These are phyloP conservation scores for Eimeria nieschulzi DNA, from an alignment of 169 alveolate species.

Conservation along the genomic window DNA sequence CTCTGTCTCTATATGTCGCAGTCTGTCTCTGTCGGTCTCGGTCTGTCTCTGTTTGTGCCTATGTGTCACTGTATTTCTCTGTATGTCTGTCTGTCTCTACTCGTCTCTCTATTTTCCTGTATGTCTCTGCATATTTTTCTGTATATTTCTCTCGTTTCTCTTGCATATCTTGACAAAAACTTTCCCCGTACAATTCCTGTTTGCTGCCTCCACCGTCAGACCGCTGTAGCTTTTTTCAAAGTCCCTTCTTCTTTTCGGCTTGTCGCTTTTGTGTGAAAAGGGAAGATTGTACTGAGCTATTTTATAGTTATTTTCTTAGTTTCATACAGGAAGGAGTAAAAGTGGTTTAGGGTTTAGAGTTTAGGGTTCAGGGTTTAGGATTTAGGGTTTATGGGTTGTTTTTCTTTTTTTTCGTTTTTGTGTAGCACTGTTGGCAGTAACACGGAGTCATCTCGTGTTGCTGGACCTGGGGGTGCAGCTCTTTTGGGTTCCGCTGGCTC, in stretches of 20 bases:
- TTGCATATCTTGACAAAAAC: too few species aligned
- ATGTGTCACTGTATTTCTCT: background rate
- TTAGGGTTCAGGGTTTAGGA: background rate
- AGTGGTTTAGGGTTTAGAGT: background rate
- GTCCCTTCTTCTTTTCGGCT: too few species aligned
- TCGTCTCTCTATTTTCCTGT: too few species aligned
- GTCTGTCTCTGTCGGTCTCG: too few species aligned
- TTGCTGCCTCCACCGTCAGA: too few species aligned
- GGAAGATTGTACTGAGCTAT: too few species aligned
- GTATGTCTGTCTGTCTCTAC: background rate
- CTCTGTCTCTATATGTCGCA: too few species aligned
- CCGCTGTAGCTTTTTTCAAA: too few species aligned
- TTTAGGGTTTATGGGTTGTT: background rate
- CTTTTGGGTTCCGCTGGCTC: background rate
- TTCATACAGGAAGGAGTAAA: too few species aligned
- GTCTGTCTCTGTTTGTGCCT: background rate
- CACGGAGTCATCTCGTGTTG: background rate
- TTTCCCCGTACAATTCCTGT: too few species aligned
- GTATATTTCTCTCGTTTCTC: background rate
- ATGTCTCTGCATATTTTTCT: background rate
- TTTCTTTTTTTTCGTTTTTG: background rate
- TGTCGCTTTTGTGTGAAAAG: too few species aligned
- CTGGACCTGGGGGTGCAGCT: constrained; percentile 10
- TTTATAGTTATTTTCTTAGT: too few species aligned
- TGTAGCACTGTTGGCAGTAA: background rate